Evolutionary conservation across 164 flowering plant genomes (phyloP), one percentile per base, ranked within the genome.

Genomic region (Liquidambar formosana): DNA sequence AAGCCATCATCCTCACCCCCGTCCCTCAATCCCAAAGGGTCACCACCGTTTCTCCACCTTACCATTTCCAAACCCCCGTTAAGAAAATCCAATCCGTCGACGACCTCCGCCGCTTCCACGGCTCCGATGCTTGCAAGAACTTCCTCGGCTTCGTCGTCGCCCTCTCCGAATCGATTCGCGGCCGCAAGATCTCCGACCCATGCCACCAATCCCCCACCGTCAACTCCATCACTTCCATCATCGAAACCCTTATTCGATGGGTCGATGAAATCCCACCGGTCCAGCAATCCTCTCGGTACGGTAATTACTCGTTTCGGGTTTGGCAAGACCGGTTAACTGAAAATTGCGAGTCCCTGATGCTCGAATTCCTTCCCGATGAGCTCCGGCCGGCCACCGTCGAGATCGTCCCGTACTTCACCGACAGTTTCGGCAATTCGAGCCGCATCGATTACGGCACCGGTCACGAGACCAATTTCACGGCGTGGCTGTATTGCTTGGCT

Each of bases 71-170:
- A 64, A 0, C 58, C 57, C 99, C 99, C 16, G 3, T 70, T 71
- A 94, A 94, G 71, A 61, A 22, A 51, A 94, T 94, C 89, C 77
- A 67, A 15, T 76, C 91, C 45, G 89, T 78, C 10, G 84, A 81
- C 67, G 93, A 94, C 74, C 71, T 89, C 64, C 81, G 77, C 61
- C 83, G 71, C 45, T 89, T 94, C 82, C 83, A 80, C 66, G 73
- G 77, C 56, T 91, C 99, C 54, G 68, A 69, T 14, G 49, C 87
- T 64, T 81, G 80, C 41, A 59, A 70, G 15, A 84, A 89, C 74
- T 94, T 90, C 80, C 84, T 94, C 51, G 95, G 96, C 59, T 94
- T 90, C 86, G 69, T 91, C 66, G 97, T 82, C 60, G 73, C 92
- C 10, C 86, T 94, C 49, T 87, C 94, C 44, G 86, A 85, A 4